Percentiles rank a stretch among this genome's conserved stretches.
These are phyloP conservation scores for Diaporthe destruens DNA, from an alignment of 2,329 filamentous ascomycete genomes.

Conservation along the genomic window DNA sequence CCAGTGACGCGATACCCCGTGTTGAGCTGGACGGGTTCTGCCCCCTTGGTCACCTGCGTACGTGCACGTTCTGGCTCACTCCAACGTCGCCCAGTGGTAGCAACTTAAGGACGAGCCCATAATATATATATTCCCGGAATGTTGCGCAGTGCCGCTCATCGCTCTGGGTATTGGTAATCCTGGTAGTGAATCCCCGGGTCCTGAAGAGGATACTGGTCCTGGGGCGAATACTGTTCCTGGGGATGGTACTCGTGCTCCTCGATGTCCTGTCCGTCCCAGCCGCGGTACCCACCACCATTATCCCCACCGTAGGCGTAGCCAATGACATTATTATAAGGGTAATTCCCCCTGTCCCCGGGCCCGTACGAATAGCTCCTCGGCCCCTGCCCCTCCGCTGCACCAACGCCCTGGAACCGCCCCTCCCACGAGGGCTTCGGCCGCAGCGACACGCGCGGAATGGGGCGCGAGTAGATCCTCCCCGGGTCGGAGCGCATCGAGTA, in stretches of 20 bases:
- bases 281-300: constrained; percentile 22
- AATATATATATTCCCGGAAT: neutral
- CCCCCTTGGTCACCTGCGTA: neutral
- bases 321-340: neutral
- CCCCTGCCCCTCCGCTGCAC: neutral
- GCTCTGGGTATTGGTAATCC: constrained; percentile 24
- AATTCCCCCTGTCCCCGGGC: neutral
- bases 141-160: neutral
- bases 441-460: neutral
- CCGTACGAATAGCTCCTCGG: neutral
- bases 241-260: constrained; percentile 29
- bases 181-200: neutral
- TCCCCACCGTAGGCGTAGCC: neutral
- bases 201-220: neutral
- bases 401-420: neutral
- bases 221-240: neutral
- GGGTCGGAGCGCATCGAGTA: constrained; percentile 32
- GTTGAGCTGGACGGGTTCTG: neutral
- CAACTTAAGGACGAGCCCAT: neutral
- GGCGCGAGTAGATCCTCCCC: constrained; percentile 21
- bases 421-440: constrained; percentile 14
- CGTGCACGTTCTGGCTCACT: too few relatives aligned
- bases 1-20: too few relatives aligned
- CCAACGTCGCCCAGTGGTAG: neutral
- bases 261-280: constrained; percentile 27